These are phyloP conservation scores for Vigna reflexopilosa DNA, from an alignment of 306 rosid genomes.

Conservation along the genomic window DNA sequence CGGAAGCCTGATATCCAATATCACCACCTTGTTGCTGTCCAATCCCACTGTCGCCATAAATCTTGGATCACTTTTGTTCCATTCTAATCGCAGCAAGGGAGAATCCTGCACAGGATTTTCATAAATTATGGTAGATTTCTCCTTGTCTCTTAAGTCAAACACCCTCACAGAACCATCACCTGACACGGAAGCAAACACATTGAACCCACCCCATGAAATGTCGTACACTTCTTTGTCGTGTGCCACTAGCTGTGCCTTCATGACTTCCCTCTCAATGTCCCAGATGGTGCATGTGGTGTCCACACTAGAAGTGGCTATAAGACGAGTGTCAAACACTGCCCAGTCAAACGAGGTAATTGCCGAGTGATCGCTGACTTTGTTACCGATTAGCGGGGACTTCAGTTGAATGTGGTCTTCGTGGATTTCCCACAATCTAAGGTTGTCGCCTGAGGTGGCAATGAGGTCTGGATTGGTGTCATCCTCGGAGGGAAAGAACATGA, in stretches of 20 bases:
- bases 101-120: constrained; percentile 57
- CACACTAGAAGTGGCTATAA: constrained; percentile 58
- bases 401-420: constrained; percentile 63
- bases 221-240: constrained; percentile 78
- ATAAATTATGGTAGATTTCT: constrained; percentile 69
- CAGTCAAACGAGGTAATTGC: constrained; percentile 71
- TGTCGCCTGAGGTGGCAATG: constrained; percentile 72
- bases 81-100: constrained; percentile 66
- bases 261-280: constrained; percentile 65
- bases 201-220: constrained; percentile 76
- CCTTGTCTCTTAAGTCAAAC: constrained; percentile 70
- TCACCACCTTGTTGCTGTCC: constrained; percentile 64
- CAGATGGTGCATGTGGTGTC: constrained; percentile 72
- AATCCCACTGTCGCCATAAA: constrained; percentile 65
- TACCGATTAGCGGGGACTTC: constrained; percentile 57
- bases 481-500: constrained; percentile 75
- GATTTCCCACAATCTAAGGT: constrained; percentile 70
- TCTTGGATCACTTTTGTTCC: constrained; percentile 74
- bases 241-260: constrained; percentile 72
- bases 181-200: constrained; percentile 73
- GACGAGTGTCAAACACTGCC: constrained; percentile 52
- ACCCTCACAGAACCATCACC: constrained; percentile 77
- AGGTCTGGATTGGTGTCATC: constrained; percentile 59
- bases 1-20: constrained; percentile 71
- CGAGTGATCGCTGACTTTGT: constrained; percentile 58